Evolutionary conservation across 2,329 filamentous ascomycete genomes (phyloP), one percentile per base, ranked within the genome.

Genomic region (Penicillium olsonii): DNA sequence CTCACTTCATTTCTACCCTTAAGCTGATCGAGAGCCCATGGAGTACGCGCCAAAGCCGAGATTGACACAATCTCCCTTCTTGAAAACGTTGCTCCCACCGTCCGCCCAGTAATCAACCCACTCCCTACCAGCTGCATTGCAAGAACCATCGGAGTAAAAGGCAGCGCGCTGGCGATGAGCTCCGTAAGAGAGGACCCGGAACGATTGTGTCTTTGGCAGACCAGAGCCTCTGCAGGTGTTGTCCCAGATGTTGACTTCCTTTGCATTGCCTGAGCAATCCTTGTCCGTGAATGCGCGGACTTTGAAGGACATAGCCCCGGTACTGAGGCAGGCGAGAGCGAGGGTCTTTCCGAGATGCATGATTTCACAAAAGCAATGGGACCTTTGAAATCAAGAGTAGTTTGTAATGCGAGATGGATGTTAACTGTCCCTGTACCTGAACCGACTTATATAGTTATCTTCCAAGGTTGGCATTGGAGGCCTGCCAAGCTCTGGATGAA

Each of bases 261-360:
- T 42, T 5, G 17, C 27, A 12, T 42, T 27, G 4, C 40, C 40
- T 4, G 24, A 7, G 40, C 40, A 42, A 27, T 42, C 40, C 3
- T 11, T 15, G 3, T 18, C 27, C 8, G 7, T 29, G 14, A 31
- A 42, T 27, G 40, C 40, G 18, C 24, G 26, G 27, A 42, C 33
- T 29, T 31, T 31, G 40, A 33, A 42, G 5, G 40, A 42, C 31
- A 42, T 8, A n/a, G 40, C 40, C 10, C 24, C 40, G 26, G 40
- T 18, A 27, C 26, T 42, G 15, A 42, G 40, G 26, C 40, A 42
- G 40, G 33, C 31, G 3, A 42, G 15, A 7, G 40, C 11, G 40
- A 42, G 27, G 26, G 40, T 33, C 40, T 42, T 42, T 33, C 26
- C 40, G 27, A 42, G 14, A 42, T 42, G 40, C 40, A 42, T 42